Conservation (phyloP, 768 basidiomycete species). For the Calvatia gigantea region DNA sequence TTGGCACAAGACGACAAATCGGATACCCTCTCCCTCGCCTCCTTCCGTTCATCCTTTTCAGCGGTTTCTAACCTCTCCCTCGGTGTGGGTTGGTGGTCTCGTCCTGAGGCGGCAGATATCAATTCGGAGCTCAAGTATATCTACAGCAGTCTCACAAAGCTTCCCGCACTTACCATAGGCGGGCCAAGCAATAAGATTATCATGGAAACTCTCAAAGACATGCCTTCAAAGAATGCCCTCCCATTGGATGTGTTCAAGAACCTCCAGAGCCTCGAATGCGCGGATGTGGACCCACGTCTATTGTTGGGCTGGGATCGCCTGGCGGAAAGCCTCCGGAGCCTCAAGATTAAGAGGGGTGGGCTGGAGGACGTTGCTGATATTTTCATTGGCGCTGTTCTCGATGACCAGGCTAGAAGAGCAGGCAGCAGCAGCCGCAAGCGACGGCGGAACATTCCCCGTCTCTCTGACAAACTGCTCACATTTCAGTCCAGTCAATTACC, state of each 20-base stretch:
- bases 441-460: constrained; percentile 36
- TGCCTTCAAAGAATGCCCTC: constrained; percentile 69
- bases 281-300: constrained; percentile 79
- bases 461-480: constrained; percentile 4
- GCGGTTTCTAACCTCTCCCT: constrained; percentile 74
- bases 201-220: constrained; percentile 63
- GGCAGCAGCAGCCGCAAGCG: constrained; percentile 48
- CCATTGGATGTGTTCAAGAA: constrained; percentile 87
- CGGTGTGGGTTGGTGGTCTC: constrained; percentile 70
- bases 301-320: constrained; percentile 83
- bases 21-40: constrained; percentile 71
- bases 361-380: constrained; percentile 78
- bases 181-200: constrained; percentile 66
- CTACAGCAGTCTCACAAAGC: constrained; percentile 86
- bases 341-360: constrained; percentile 78
- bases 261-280: constrained; percentile 68
- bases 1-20: constrained; percentile 55
- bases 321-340: constrained; percentile 62
- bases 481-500: constrained; percentile 14
- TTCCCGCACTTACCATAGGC: constrained; percentile 71
- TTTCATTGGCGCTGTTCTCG: constrained; percentile 74
- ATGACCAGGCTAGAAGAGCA: constrained; percentile 65
- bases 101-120: constrained; percentile 51
- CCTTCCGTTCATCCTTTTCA: constrained; percentile 74
- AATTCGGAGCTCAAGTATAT: constrained; percentile 81